These are phyloP conservation scores for Trichosporon coremiiforme DNA, from an alignment of 1,284 basidiomycete genomes.

Conservation along the genomic window DNA sequence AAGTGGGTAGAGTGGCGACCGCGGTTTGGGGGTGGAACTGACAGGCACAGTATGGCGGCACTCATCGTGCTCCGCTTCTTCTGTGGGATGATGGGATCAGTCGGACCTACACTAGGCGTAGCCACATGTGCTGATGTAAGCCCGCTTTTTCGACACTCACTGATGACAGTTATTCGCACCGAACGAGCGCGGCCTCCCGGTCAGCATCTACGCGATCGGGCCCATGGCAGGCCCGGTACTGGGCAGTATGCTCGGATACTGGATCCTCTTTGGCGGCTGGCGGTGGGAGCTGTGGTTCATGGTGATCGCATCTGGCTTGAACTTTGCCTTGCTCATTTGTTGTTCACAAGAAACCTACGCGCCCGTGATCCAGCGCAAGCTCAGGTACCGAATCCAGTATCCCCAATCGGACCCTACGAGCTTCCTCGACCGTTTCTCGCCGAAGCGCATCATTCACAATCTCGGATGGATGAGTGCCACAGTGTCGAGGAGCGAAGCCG, in stretches of 20 bases:
- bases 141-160: background rate
- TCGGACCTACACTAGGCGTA: constrained; percentile 52
- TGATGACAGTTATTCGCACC: constrained; percentile 45
- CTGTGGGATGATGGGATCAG: constrained; percentile 50
- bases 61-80: constrained; percentile 53
- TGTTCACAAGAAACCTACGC: constrained; percentile 54
- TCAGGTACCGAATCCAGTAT: constrained; percentile 38
- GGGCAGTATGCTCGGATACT: constrained; percentile 53
- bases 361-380: constrained; percentile 48
- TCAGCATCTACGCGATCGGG: constrained; percentile 53
- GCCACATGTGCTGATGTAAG: constrained; percentile 55
- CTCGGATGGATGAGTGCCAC: constrained; percentile 47
- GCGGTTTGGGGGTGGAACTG: background rate
- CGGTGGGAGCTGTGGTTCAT: constrained; percentile 54
- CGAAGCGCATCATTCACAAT: constrained; percentile 33
- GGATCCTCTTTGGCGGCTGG: constrained; percentile 49
- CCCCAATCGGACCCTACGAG: constrained; percentile 29
- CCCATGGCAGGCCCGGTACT: constrained; percentile 52
- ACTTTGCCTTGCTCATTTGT: constrained; percentile 41
- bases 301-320: constrained; percentile 47
- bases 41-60: constrained; percentile 40
- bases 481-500: constrained; percentile 43
- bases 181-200: constrained; percentile 47
- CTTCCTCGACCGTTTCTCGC: constrained; percentile 31
- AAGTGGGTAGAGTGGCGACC: constrained; percentile 39